Evolutionary conservation across 345 rosid species (phyloP), one percentile per base, ranked within the genome.

Genomic region (Eucalyptus sp.): DNA sequence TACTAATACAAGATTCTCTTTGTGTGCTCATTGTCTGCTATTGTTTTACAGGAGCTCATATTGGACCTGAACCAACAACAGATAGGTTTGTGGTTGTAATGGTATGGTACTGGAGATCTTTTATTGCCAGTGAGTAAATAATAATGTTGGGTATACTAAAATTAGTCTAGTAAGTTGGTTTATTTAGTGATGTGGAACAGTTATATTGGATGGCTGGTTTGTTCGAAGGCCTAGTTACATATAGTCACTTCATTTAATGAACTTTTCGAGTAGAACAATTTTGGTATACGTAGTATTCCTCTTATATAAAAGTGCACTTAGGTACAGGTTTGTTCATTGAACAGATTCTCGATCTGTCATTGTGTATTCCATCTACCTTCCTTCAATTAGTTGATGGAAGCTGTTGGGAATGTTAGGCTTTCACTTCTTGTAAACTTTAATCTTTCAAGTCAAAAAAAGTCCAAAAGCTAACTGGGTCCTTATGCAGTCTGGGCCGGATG

Each of bases 11-110:
- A 76, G 83, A 76, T 37, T 54, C 41, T 41, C 33, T 71, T 41
- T 10, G n/a, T 51, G 46, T 89, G 44, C 87, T 60, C 41, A 31
- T 27, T 79, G 66, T 79, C 76, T 80, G 37, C 87, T 87, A 43
- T 68, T 41, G 25, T 68, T 48, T 90, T 90, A 44, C 96, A 98
- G 99, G 99, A 90, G 97, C 99, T 88, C 99, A 98, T 90, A 96
- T 96, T 92, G 99, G 99, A 91, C 99, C 99, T 64, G 99, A 98
- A 88, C 99, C 99, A 29, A 98, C 99, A 10, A 98, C 99, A 16
- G 99, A 98, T 92, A 95, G 99, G 96, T 98, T 98, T 94, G 98
- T 97, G 86, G 99, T 96, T 87, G 98, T 98, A 88, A 97, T 95
- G 99, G 99, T 98, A 98, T 88, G 89, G 50, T 20, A 41, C 83